Evolutionary conservation across 768 basidiomycete genomes (phyloP).

Genomic region (Suillus fuscotomentosus): DNA sequence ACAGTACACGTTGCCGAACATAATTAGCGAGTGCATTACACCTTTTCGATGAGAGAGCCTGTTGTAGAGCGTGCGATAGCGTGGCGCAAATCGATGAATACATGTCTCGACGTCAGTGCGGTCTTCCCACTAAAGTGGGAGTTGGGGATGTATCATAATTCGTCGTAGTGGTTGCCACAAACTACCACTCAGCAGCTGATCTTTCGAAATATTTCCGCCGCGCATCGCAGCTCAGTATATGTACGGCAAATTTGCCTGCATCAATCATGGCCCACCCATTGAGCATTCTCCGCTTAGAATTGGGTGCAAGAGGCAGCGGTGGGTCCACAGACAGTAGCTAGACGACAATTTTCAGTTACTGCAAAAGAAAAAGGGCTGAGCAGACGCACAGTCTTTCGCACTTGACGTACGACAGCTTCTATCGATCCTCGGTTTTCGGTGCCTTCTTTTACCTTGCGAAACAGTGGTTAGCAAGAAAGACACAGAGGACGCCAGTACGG

Average conservation of each 20-base stretch:
- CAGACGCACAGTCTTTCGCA: slow-evolving; percentile 65
- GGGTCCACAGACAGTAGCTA: slow-evolving; percentile 61
- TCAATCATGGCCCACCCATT: slow-evolving; percentile 87
- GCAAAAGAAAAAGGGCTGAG: not conserved
- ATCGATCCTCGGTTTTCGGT: slow-evolving; percentile 78
- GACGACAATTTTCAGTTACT: slow-evolving; percentile 1
- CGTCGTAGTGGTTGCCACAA: too few species aligned
- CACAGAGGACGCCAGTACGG: not conserved
- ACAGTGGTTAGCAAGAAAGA: not conserved
- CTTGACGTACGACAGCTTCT: slow-evolving; percentile 66
- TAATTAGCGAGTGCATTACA: too few species aligned
- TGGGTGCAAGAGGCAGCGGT: slow-evolving; percentile 60
- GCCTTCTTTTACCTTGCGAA: slow-evolving; percentile 73
- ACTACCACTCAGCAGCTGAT: slow-evolving; percentile 27
- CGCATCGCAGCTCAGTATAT: slow-evolving; percentile 66
- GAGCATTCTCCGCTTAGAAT: slow-evolving; percentile 55
- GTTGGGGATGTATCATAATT: too few species aligned
- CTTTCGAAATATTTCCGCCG: slow-evolving; percentile 63
- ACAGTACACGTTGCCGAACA: too few species aligned
- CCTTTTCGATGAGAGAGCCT: too few species aligned
- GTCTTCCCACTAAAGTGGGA: too few species aligned
- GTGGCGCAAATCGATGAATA: too few species aligned
- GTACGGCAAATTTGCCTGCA: slow-evolving; percentile 77
- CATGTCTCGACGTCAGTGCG: too few species aligned
- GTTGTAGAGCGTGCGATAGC: too few species aligned